Base-by-base conservation (phyloP, 257 asterid species). In the Ligustrum vulgare region DNA sequence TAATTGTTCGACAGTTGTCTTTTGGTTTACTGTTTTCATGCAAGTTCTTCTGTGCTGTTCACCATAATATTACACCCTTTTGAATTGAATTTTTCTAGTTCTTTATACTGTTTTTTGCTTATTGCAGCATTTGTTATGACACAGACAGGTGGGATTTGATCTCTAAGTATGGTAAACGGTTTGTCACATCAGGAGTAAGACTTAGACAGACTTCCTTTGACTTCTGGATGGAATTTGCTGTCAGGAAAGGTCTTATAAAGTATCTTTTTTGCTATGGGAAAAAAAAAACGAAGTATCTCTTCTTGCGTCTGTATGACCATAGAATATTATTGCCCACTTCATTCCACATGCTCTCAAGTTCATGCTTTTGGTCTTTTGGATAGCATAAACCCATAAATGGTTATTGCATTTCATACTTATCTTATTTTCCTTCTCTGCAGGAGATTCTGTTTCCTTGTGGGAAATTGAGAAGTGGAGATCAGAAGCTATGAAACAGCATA, bases 191-290 rank as follows among this genome's bases (percentile, higher is more conserved):
- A 31, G 97, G 93, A 80, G 91, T 90, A 60, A 89, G 77, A 41
- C 89, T 93, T 58, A 81, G 98, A 60, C 91, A 82, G 87, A 69
- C 82, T 81, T 80, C 98, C 73, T 87, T 90, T 76, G 94, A 87
- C 33, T 43, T 76, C 74, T 95, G 97, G 99, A 95, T 95, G 97
- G 97, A 91, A 28, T 86, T 90, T 85, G 91, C 98, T 67, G 89
- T 94, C 31, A 89, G 72, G 77, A 85, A 77, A 84, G 99, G 99
- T 91, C 66, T 79, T 63, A 9, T 34, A 41, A 15, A 64, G 15
- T 65, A 31, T 69, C 36, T 25, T 32, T 68, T 72, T 51, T 41
- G 23, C 72, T 75, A 76, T 51, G 33, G 54, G 63, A 66, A 64
- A 69, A 67, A 39, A 39, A 39, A 39, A 41, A 41, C 5, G 6